These are phyloP conservation scores for Aureobasidium mangrovei DNA, from an alignment of 2,329 filamentous ascomycete genomes.

Conservation along the genomic window DNA sequence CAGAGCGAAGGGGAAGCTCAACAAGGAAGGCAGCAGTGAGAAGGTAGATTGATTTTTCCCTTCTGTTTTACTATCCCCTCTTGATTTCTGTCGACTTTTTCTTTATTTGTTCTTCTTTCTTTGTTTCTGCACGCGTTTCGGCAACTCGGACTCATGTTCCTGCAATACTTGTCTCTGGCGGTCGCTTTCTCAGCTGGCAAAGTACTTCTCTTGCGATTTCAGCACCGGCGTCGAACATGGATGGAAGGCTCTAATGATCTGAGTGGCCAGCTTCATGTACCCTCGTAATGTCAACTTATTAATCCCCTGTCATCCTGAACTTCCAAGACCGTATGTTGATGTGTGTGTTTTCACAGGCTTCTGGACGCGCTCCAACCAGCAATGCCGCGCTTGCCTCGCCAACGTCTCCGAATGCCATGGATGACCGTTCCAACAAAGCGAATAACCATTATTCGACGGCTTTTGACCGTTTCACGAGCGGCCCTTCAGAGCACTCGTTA, in stretches of 20 bases:
- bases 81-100: constrained; percentile 8
- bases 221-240: constrained; percentile 14
- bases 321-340: constrained; percentile 14
- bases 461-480: constrained; percentile 3
- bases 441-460: constrained; percentile 11
- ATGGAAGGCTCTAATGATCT: constrained; percentile 10
- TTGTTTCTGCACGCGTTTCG: constrained; percentile 12
- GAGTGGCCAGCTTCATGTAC: constrained; percentile 12
- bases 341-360: constrained; percentile 9
- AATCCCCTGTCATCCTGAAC: constrained; percentile 4
- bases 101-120: constrained; percentile 1
- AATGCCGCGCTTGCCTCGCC: constrained; percentile 9
- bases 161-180: not conserved
- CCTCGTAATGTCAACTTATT: constrained; percentile 12
- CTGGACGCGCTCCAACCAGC: constrained; percentile 8
- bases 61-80: constrained; percentile 29
- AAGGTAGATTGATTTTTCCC: constrained; percentile 72
- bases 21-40: constrained; percentile 54
- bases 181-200: not conserved
- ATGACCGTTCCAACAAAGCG: constrained; percentile 13
- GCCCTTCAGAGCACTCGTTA: not conserved
- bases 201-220: constrained; percentile 4
- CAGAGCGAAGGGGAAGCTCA: constrained; percentile 79
- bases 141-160: not conserved
- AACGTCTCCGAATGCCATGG: not conserved